Evolutionary conservation across 78 protist species (phyloP), one percentile per base, ranked within the genome.

Genomic region (Dictyostelium citrinum): DNA sequence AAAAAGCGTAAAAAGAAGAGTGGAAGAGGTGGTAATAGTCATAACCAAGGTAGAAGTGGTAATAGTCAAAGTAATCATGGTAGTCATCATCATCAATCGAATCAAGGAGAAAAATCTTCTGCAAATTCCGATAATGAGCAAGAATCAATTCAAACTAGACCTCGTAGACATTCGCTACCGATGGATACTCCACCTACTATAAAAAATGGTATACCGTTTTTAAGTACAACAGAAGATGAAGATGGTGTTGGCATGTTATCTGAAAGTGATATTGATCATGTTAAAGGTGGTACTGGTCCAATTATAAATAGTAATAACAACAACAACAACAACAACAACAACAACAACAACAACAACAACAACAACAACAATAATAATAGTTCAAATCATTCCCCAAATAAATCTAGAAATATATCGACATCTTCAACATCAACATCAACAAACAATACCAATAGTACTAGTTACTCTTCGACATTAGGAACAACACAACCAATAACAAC

Each of bases 111-210:
- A 20, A 55, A 80, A 55, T 33, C 58, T 5, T 77, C 82, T 3
- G 72, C 72, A 10, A 58, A 29, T 41, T 61, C 84, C 3, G 84
- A 76, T 55, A 77, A 33, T 22, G 84, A 85, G 33, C 35, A 39
- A 49, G 93, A 88, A 17, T 31, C 76, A 22, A 78, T 88, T 43
- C 93, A 88, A 49, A 88, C 93, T 27, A 24, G 93, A 35, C 93
- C 93, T 9, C 39, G 93, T 24, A 88, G 93, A 78, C 93, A 88
- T 88, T 88, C 93, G 0, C 24, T 88, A 82, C 93, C 93, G 0
- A 79, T 78, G 84, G 93, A 88, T 29, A 74, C 71, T 4, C 79
- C 82, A n/a, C 84, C 84, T 2, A 43, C 92, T 16, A 41, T 77
- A 11, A 88, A 88, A 58, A 31, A 24, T 16, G 70, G 80, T 39